Evolutionary conservation across 2,329 filamentous ascomycete genomes (phyloP).

Genomic region (Fusarium siculi): DNA sequence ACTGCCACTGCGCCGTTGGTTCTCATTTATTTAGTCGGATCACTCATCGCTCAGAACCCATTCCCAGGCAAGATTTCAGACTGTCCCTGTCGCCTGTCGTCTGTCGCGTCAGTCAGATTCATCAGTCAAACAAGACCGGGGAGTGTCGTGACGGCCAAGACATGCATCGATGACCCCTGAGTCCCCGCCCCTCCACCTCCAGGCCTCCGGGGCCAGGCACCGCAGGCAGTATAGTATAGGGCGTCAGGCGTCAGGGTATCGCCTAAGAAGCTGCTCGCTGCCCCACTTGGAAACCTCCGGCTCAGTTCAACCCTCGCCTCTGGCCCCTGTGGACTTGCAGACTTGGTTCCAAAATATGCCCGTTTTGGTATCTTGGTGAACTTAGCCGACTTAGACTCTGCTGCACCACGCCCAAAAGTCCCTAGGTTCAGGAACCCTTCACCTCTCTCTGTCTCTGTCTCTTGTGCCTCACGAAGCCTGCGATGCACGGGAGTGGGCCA

Average conservation of each 20-base stretch:
- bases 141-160: constrained; percentile 36
- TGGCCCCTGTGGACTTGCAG: constrained; percentile 39
- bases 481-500: constrained; percentile 32
- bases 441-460: constrained; percentile 7
- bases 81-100: constrained; percentile 8
- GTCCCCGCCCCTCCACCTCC: constrained; percentile 20
- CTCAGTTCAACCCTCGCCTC: constrained; percentile 34
- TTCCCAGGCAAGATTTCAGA: constrained; percentile 24
- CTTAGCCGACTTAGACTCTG: constrained; percentile 5
- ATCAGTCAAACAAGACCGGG: not conserved
- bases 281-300: constrained; percentile 38
- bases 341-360: constrained; percentile 20
- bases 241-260: not conserved
- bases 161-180: constrained; percentile 37
- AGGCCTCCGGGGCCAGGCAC: not conserved
- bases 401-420: constrained; percentile 23
- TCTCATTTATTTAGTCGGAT: constrained; percentile 15
- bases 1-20: not conserved
- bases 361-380: constrained; percentile 27
- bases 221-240: not conserved
- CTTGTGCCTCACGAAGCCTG: constrained; percentile 26
- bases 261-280: constrained; percentile 11
- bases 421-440: constrained; percentile 14
- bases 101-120: constrained; percentile 10
- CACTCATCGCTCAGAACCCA: constrained; percentile 18